These are phyloP conservation scores for Quillaja saponaria DNA, from an alignment of 306 rosid species.

Conservation along the genomic window DNA sequence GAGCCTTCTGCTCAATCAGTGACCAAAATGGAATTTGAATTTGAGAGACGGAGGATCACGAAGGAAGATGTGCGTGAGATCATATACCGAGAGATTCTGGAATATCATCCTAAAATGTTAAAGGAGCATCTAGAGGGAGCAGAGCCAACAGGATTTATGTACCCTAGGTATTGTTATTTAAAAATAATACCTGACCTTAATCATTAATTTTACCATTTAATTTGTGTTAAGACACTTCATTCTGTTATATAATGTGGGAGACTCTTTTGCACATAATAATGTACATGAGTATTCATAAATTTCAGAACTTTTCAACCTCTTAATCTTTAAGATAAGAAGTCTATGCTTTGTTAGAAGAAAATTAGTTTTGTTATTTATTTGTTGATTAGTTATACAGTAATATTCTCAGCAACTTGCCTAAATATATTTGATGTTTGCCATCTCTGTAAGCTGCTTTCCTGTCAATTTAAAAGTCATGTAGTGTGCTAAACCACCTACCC, in stretches of 20 bases:
- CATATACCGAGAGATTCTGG: conserved; percentile 87
- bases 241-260: not conserved
- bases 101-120: conserved; percentile 96
- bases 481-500: too few species aligned
- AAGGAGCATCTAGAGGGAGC: conserved; percentile 93
- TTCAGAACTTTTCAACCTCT: too few species aligned
- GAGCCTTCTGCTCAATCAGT: conserved; percentile 98
- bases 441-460: not conserved
- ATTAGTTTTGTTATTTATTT: too few species aligned
- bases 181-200: too few species aligned
- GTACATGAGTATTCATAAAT: not conserved
- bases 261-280: not conserved
- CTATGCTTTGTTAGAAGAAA: too few species aligned
- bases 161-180: conserved; percentile 75
- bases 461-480: not conserved
- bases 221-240: not conserved
- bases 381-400: too few species aligned
- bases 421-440: not conserved
- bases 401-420: too few species aligned
- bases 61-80: conserved; percentile 99
- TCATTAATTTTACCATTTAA: not conserved
- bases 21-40: conserved; percentile 99
- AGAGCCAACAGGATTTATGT: conserved; percentile 95
- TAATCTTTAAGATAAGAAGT: too few species aligned
- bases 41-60: conserved; percentile 96